Base-by-base conservation (phyloP, 1,139 yeast genomes). In the Candida tropicalis region DNA sequence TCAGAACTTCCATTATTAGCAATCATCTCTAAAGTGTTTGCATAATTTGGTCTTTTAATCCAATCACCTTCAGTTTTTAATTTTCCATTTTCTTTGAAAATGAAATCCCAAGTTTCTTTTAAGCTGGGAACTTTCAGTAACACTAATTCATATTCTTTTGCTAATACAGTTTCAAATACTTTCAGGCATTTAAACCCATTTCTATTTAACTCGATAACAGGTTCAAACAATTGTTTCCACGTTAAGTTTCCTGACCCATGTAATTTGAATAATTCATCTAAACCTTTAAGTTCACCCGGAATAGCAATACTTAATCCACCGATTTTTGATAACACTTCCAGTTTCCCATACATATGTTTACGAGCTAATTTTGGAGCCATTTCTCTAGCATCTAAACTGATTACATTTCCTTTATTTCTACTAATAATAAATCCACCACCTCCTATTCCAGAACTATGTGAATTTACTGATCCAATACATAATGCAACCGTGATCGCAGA, bases 221-320 rank as follows among this genome's bases (percentile, higher is more conserved):
- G 98, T 50, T 75, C 70, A 16, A 93, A 62, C 44, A 91, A 68
- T 20, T 87, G 81, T n/a, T 60, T 58, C 97, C 98, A 93, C 1
- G 74, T 55, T 11, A 88, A 60, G 7, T 70, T 72, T 0, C 95
- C 95, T 11, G 89, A 82, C 0, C 95, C 89, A 55, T 84, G 93
- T 10, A 60, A 51, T 18, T 62, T 55, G 60, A 66, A 81, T 26
- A 95, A 69, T 38, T 73, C 77, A 55, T 85, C 81, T 18, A 90
- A 67, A 0, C 98, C 98, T 46, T 82, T 83, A 38, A 93, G 58
- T 59, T 93, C 98, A 7, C 98, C 98, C 0, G 98, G 99, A 9
- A 86, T 78, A 1, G 82, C 98, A 13, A 83, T 81, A 0, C 97
- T 89, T 18, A 88, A 68, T 0, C 97, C 98, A 2, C 97, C 98